A percentile compares a stretch with the other conserved stretches of the same genome.
phyloP scores from a whole-genome alignment of 495 filamentous ascomycete species.

The Lindgomyces ingoldianus region DNA sequence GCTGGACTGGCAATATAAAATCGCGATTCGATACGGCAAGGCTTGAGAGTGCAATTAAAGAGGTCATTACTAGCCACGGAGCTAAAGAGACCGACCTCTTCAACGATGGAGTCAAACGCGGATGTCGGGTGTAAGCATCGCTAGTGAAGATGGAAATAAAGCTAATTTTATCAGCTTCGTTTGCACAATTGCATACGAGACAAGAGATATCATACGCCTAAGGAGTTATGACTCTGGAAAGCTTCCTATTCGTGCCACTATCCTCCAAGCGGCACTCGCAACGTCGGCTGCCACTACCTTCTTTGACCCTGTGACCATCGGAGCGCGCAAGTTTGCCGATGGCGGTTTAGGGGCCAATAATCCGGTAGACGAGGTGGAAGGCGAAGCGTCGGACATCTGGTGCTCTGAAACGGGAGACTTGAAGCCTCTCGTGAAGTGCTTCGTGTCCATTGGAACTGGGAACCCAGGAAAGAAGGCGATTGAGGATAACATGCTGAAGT shows the following conservation, averaged over 20 bases:
- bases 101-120: conserved; percentile 26
- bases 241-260: conserved; percentile 13
- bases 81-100: conserved; percentile 21
- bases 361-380: conserved; percentile 30
- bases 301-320: conserved; percentile 45
- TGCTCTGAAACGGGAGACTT: conserved; percentile 41
- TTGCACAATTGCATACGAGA: conserved; percentile 45
- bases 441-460: conserved; percentile 42
- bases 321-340: conserved; percentile 43
- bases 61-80: conserved; percentile 35
- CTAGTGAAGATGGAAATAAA: conserved; percentile 21
- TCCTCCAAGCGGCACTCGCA: conserved; percentile 32
- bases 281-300: conserved; percentile 36
- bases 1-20: conserved; percentile 34
- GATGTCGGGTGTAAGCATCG: conserved; percentile 36
- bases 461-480: conserved; percentile 13
- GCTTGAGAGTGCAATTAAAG: conserved; percentile 40
- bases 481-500: conserved; percentile 1
- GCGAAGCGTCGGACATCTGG: conserved; percentile 31
- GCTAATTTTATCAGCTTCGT: conserved; percentile 46
- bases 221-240: conserved; percentile 43
- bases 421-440: conserved; percentile 45
- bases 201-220: conserved; percentile 40
- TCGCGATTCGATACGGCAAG: conserved; percentile 39
- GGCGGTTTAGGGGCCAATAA: conserved; percentile 38